Conservation (phyloP, 2,329 filamentous ascomycete genomes). For the Dactylellina cionopaga region DNA sequence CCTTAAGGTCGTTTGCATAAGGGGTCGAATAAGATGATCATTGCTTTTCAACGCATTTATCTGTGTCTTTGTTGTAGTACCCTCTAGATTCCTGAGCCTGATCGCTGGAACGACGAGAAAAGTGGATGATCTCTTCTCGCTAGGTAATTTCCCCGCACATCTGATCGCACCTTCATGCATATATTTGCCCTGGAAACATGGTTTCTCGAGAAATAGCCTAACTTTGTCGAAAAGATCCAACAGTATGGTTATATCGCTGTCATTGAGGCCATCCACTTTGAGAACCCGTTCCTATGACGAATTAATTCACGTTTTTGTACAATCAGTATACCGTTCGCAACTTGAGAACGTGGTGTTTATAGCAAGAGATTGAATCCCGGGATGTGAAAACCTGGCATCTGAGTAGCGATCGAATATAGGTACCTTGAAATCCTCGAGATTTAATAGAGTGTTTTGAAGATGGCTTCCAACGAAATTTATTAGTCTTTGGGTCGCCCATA, state of each 20-base stretch:
- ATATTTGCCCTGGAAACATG: constrained; percentile 34
- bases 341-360: too few relatives aligned
- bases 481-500: neutral
- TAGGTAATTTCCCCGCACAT: constrained; percentile 22
- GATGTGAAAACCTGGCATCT: neutral
- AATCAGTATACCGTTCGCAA: too few relatives aligned
- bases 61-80: neutral
- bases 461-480: constrained; percentile 9
- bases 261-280: constrained; percentile 10
- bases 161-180: constrained; percentile 22
- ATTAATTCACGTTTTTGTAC: too few relatives aligned
- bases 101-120: constrained; percentile 22
- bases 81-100: constrained; percentile 18
- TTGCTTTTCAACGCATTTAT: constrained; percentile 2
- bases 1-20: constrained; percentile 27
- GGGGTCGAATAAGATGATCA: constrained; percentile 10
- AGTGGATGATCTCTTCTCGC: neutral
- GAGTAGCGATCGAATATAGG: neutral
- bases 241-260: constrained; percentile 22
- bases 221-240: constrained; percentile 33
- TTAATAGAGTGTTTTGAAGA: constrained; percentile 25
- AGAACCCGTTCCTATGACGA: constrained; percentile 13
- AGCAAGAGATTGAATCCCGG: neutral
- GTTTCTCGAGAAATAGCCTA: constrained; percentile 9
- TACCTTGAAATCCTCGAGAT: constrained; percentile 34